Evolutionary conservation across 805 yeast species (phyloP).

Genomic region (Yarrowia deformans): DNA sequence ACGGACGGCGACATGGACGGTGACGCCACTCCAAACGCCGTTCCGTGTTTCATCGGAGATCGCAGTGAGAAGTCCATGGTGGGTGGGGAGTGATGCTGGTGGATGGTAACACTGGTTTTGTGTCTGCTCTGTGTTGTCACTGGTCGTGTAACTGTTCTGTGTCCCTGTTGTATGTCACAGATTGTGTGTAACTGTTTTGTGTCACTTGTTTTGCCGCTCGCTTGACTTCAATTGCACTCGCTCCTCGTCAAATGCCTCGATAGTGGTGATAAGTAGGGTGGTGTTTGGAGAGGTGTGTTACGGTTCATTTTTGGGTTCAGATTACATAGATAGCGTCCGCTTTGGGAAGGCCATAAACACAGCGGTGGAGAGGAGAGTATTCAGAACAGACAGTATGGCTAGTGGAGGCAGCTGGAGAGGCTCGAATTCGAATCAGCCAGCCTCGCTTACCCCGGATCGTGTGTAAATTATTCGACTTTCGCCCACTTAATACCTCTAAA

Average conservation of each 20-base stretch:
- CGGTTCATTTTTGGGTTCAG: slow-evolving; percentile 1
- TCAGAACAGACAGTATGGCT: no score
- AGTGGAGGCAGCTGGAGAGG: neutral
- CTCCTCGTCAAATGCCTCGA: no score
- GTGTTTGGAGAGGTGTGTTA: slow-evolving; percentile 1
- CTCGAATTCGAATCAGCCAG: neutral
- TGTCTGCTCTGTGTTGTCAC: no score
- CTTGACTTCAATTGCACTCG: no score
- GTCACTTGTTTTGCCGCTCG: no score
- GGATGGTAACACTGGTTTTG: neutral
- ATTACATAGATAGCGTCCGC: slow-evolving; percentile 34
- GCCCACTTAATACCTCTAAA: neutral
- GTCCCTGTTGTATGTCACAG: no score
- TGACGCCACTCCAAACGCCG: slow-evolving; percentile 22
- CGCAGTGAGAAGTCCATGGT: slow-evolving; percentile 24
- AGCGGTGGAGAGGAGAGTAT: neutral
- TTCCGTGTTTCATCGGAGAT: slow-evolving; percentile 26
- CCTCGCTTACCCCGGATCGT: neutral
- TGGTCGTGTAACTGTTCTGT: no score
- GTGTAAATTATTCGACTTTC: neutral
- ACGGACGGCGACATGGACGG: slow-evolving; percentile 35
- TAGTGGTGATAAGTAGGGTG: neutral
- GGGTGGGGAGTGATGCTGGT: neutral
- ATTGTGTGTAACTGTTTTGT: no score
- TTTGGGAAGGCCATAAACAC: slow-evolving; percentile 27